These are phyloP conservation scores for Haplosporangium sp. DNA, from an alignment of 371 early-diverging fungal species.

Conservation along the genomic window DNA sequence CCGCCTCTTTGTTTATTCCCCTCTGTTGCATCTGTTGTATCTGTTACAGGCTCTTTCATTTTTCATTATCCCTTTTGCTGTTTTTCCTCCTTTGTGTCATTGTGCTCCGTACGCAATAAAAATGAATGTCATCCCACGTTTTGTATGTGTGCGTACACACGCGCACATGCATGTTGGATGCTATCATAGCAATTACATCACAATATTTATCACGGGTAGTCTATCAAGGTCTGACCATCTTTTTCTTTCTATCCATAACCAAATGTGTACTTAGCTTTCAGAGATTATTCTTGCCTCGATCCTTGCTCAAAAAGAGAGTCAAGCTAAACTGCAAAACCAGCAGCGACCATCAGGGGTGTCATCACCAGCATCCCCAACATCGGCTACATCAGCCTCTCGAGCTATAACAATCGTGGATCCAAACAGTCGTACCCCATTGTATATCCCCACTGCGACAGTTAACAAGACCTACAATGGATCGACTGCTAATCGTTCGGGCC, in stretches of 20 bases:
- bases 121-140: slow-evolving; percentile 1
- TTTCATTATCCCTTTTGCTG: background rate
- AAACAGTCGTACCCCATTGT: slow-evolving; percentile 35
- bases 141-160: background rate
- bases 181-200: background rate
- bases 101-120: background rate
- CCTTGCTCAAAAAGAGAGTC: slow-evolving; percentile 44
- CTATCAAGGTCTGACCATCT: background rate
- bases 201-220: background rate
- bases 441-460: slow-evolving; percentile 18
- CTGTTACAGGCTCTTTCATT: background rate
- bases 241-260: background rate
- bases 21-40: background rate
- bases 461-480: slow-evolving; percentile 14
- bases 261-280: slow-evolving; percentile 21
- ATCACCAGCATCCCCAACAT: slow-evolving; percentile 19
- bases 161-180: background rate
- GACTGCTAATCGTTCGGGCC: slow-evolving; percentile 15
- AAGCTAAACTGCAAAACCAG: slow-evolving; percentile 27
- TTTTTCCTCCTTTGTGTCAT: slow-evolving; percentile 3
- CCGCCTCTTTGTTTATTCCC: background rate
- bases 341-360: background rate
- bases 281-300: slow-evolving; percentile 52
- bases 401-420: slow-evolving; percentile 49
- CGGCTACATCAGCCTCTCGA: slow-evolving; percentile 20